Conservation (phyloP, 495 filamentous ascomycete species). For the Thermothielavioides terrestris region DNA sequence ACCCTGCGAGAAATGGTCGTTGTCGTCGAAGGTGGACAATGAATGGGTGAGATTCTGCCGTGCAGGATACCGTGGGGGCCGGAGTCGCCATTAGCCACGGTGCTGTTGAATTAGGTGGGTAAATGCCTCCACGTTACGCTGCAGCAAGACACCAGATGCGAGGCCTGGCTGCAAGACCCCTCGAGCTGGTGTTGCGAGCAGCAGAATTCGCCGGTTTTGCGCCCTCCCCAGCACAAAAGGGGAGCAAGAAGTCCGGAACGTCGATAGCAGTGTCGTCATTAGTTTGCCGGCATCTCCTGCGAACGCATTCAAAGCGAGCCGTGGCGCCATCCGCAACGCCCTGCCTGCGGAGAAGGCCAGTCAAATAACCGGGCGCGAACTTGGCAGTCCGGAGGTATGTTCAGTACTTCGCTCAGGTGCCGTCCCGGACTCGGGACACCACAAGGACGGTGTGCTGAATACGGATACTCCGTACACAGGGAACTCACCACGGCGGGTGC, state of each 20-base stretch:
- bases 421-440: no score
- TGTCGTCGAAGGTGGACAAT: background rate
- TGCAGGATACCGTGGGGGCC: background rate
- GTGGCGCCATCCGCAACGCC: no score
- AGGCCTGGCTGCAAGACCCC: slow-evolving; percentile 10
- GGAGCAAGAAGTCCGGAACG: no score
- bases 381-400: background rate
- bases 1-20: background rate
- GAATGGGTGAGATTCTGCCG: background rate
- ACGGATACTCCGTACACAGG: no score
- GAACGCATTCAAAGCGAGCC: no score
- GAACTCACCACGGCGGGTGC: no score
- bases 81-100: background rate
- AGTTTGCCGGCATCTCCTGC: background rate
- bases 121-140: slow-evolving; percentile 1
- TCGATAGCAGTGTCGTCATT: background rate
- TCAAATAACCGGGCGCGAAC: background rate
- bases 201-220: background rate
- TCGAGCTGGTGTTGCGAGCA: slow-evolving; percentile 7
- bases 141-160: background rate
- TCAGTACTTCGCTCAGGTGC: no score
- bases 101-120: slow-evolving; percentile 17
- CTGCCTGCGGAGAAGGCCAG: background rate
- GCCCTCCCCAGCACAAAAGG: no score
- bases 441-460: no score